Percentiles rank a stretch among this genome's conserved stretches.
Evolutionary conservation across 2,329 filamentous ascomycete genomes (phyloP).

Genomic region (Sporothrix pallida): DNA sequence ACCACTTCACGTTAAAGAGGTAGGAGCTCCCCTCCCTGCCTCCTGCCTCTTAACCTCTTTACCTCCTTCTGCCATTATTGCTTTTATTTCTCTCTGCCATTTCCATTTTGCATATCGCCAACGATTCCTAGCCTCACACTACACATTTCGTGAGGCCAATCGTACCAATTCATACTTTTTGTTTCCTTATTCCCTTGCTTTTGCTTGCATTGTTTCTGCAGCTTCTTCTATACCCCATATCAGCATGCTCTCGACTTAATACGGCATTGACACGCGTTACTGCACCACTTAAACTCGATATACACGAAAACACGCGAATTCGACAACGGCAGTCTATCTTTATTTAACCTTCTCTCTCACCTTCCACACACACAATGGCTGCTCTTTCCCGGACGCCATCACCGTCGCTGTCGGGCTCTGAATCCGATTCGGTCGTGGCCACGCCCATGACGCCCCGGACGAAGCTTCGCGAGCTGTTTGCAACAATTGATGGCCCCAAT

Average conservation of each 20-base stretch:
- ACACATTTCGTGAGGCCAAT: not conserved
- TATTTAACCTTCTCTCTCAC: not conserved
- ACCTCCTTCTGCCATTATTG: not conserved
- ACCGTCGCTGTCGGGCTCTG: slow-evolving; percentile 51
- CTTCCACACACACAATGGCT: slow-evolving; percentile 31
- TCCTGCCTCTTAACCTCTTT: not conserved
- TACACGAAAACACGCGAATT: not conserved
- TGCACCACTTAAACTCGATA: slow-evolving; percentile 8
- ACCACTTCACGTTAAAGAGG: slow-evolving; percentile 15
- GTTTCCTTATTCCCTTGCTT: not conserved
- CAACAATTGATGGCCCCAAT: slow-evolving; percentile 34
- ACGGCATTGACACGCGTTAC: slow-evolving; percentile 14
- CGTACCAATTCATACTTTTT: slow-evolving; percentile 20
- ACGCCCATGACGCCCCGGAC: slow-evolving; percentile 59
- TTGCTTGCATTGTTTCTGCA: slow-evolving; percentile 21
- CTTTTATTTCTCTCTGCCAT: not conserved
- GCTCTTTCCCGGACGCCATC: slow-evolving; percentile 38
- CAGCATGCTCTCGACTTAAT: not conserved
- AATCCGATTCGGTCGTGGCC: slow-evolving; percentile 49
- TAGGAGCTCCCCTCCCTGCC: slow-evolving; percentile 25
- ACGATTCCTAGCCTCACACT: slow-evolving; percentile 2
- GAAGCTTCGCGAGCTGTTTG: slow-evolving; percentile 58
- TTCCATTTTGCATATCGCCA: not conserved
- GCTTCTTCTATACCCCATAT: not conserved
- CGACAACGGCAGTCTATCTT: too few relatives aligned